Conservation (phyloP, 371 early-diverging fungal genomes). For the Mucor mucedo region DNA sequence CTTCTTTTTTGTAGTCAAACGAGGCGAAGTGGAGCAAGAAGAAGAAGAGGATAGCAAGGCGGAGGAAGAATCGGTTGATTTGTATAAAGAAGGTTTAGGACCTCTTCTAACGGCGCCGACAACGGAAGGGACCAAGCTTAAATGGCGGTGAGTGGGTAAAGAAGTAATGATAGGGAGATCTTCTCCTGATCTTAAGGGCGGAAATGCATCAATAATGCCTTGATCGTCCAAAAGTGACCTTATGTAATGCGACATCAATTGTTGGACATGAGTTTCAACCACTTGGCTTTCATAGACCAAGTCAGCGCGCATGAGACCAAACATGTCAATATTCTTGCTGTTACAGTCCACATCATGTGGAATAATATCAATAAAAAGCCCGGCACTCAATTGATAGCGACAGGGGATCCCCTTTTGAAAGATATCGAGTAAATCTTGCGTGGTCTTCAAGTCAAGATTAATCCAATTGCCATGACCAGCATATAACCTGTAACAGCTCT, state of each 20-base stretch:
- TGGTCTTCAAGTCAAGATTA: slow-evolving; percentile 34
- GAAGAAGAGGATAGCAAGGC: slow-evolving; percentile 6
- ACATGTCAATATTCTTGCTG: slow-evolving; percentile 48
- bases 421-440: slow-evolving; percentile 39
- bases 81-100: slow-evolving; percentile 10
- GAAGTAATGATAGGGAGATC: slow-evolving; percentile 35
- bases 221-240: slow-evolving; percentile 41
- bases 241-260: slow-evolving; percentile 34
- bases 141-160: slow-evolving; percentile 44
- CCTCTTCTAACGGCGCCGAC: slow-evolving; percentile 23
- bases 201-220: slow-evolving; percentile 51
- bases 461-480: slow-evolving; percentile 56
- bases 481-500: slow-evolving; percentile 41
- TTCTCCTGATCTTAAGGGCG: slow-evolving; percentile 36
- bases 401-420: slow-evolving; percentile 39
- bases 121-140: slow-evolving; percentile 45
- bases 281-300: slow-evolving; percentile 31
- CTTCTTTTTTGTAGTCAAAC: neutral
- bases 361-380: slow-evolving; percentile 44
- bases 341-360: slow-evolving; percentile 55
- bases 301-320: slow-evolving; percentile 51
- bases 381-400: slow-evolving; percentile 42
- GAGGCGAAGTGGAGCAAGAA: slow-evolving; percentile 3
- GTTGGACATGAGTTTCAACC: slow-evolving; percentile 25
- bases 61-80: neutral